Evolutionary conservation across 2,329 filamentous ascomycete species (phyloP), one percentile per base, ranked within the genome.

Genomic region (Rhinocladiella similis): DNA sequence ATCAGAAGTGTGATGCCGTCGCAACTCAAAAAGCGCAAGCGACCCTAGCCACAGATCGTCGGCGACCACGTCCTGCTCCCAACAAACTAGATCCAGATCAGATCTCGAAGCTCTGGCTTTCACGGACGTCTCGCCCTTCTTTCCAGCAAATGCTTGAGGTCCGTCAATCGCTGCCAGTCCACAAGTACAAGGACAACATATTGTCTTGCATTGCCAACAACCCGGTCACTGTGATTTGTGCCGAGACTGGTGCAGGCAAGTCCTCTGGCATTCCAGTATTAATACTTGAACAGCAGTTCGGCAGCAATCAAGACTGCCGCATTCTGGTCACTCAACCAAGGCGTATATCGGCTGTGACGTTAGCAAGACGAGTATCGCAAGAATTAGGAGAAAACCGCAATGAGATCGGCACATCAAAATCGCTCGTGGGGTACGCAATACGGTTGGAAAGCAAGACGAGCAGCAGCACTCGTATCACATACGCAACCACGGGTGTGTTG

Each of bases 201-300:
- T 76, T 97, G 12, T 79, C 84, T 22, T 83, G 89, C 1, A 86
- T 99, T 27, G 87, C 90, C 46, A 79, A 83, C 19, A 83, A 96
- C 63, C 92, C 94, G 67, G 88, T 96, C 9, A 86, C 94, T 9
- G 97, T 99, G 57, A 84, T 99, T 27, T 97, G 93, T 69, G 94
- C 94, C 69, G 94, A 99, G 74, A 99, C 94, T 2, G 94, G 94
- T 64, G 97, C 87, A 70, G 94, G 94, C 62, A 99, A 99, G 77
- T 97, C 91, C 72, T 99, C 94, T 0, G 94, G 99, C 68, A 88
- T 97, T n/a, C 94, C 94, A 4, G 87, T 92, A 0, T 97, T 95
- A 69, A 83, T 99, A 52, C 78, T 99, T 6, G 94, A 99, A 71
- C 85, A 96, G 66, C 88, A 97, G 68, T 81, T 99, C 48, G 83